These are phyloP conservation scores for Exophiala mesophila DNA, from an alignment of 2,329 filamentous ascomycete genomes.

Conservation along the genomic window DNA sequence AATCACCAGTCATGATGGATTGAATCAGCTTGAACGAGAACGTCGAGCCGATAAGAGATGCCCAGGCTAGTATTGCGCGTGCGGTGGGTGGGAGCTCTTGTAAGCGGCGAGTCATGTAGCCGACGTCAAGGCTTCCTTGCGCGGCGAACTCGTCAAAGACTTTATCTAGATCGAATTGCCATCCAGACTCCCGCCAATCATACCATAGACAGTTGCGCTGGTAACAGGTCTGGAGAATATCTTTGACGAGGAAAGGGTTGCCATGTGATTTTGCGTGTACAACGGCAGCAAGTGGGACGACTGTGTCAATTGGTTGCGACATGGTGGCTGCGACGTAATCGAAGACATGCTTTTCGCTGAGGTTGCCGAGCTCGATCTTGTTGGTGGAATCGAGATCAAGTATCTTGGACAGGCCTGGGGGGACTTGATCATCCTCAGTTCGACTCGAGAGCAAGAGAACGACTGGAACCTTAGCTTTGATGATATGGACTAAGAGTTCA, in stretches of 20 bases:
- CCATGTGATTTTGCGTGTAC: constrained; percentile 84
- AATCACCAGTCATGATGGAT: constrained; percentile 70
- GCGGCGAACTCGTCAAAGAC: constrained; percentile 83
- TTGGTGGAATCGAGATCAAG: constrained; percentile 56
- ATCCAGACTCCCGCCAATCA: constrained; percentile 74
- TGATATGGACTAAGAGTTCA: constrained; percentile 76
- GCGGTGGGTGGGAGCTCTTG: constrained; percentile 69
- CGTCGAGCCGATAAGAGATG: constrained; percentile 70
- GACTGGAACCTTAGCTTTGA: constrained; percentile 72
- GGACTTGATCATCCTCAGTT: constrained; percentile 57
- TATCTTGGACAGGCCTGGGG: constrained; percentile 36
- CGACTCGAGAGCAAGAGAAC: constrained; percentile 74
- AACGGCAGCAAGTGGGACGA: constrained; percentile 73
- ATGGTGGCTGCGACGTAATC: constrained; percentile 79
- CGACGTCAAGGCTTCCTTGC: constrained; percentile 72
- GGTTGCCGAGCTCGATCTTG: constrained; percentile 64
- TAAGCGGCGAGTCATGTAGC: constrained; percentile 74
- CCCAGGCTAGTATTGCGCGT: constrained; percentile 81
- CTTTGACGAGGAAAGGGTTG: constrained; percentile 85
- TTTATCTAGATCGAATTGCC: constrained; percentile 80
- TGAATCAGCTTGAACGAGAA: constrained; percentile 82
- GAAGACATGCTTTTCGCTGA: constrained; percentile 73
- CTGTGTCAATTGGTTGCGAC: constrained; percentile 65
- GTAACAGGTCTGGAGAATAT: constrained; percentile 84
- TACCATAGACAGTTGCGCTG: constrained; percentile 87